Conservation (phyloP, 441 rosid genomes). For the Croton laevigatus region DNA sequence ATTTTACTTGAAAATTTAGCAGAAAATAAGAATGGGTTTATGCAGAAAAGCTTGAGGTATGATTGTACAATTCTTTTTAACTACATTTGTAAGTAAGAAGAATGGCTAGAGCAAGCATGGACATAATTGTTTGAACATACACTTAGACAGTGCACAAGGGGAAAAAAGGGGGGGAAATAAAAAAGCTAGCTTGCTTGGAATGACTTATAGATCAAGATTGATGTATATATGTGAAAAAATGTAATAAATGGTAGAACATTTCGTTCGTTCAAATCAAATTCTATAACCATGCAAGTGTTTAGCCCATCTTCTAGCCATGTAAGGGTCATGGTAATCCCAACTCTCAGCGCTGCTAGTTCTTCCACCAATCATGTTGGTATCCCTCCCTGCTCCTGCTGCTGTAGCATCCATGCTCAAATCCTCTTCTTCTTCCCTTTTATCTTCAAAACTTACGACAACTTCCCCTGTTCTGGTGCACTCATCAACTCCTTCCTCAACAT, state of each 20-base stretch:
- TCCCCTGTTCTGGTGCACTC: slow-evolving; percentile 62
- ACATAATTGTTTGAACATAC: not conserved
- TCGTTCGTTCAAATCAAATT: slow-evolving; percentile 29
- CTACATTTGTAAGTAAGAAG: not conserved
- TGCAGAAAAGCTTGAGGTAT: slow-evolving; percentile 9
- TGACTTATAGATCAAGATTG: slow-evolving; percentile 17
- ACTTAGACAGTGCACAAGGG: too few species aligned
- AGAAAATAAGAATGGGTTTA: not conserved
- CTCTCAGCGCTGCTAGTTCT: slow-evolving; percentile 55
- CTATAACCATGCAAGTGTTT: slow-evolving; percentile 74
- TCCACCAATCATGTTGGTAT: slow-evolving; percentile 36
- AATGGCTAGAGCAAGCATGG: too few species aligned
- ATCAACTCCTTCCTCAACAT: slow-evolving; percentile 49
- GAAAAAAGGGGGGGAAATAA: too few species aligned
- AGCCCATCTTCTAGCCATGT: slow-evolving; percentile 89
- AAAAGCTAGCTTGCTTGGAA: not conserved
- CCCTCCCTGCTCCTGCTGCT: slow-evolving; percentile 26
- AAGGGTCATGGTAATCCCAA: slow-evolving; percentile 74
- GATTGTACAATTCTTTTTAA: not conserved
- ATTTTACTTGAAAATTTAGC: not conserved
- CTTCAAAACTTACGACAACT: slow-evolving; percentile 38
- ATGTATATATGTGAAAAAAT: not conserved
- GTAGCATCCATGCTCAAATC: slow-evolving; percentile 21
- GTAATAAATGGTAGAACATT: not conserved
- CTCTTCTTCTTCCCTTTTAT: slow-evolving; percentile 36